Evolutionary conservation across 306 rosid species (phyloP).

Genomic region (Mucuna pruriens): DNA sequence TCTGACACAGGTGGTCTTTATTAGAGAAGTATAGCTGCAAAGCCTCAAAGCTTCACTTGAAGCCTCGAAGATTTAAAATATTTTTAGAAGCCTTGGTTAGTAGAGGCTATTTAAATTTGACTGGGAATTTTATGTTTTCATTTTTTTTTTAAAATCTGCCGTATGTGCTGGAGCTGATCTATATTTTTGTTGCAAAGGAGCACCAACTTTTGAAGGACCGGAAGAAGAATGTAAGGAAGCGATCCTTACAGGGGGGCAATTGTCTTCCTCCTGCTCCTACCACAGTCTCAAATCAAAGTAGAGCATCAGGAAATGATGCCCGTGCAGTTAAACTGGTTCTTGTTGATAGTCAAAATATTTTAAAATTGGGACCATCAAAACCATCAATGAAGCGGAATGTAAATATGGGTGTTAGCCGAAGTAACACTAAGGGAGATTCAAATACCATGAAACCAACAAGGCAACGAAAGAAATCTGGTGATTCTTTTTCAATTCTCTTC

Average conservation of each 20-base stretch:
- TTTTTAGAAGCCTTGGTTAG: constrained; percentile 97
- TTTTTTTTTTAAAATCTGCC: constrained; percentile 13
- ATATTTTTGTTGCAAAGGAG: constrained; percentile 70
- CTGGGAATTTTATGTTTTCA: neutral
- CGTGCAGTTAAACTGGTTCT: constrained; percentile 77
- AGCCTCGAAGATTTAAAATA: constrained; percentile 93
- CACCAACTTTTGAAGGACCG: constrained; percentile 96
- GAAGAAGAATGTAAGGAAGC: constrained; percentile 82
- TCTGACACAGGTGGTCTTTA: constrained; percentile 89
- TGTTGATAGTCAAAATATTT: constrained; percentile 86
- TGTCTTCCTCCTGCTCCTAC: constrained; percentile 57
- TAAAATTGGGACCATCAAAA: constrained; percentile 85
- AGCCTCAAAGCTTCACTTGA: constrained; percentile 98
- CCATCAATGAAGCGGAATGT: constrained; percentile 71
- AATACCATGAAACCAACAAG: constrained; percentile 72
- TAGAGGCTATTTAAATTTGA: constrained; percentile 38
- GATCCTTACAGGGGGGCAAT: constrained; percentile 71
- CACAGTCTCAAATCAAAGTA: constrained; percentile 65
- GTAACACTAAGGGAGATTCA: constrained; percentile 78
- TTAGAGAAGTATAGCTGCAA: constrained; percentile 97
- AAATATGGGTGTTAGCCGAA: constrained; percentile 71
- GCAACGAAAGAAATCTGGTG: constrained; percentile 89
- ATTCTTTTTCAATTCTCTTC: constrained; percentile 37
- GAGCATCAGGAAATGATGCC: constrained; percentile 69
- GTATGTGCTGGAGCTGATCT: constrained; percentile 49